phyloP scores from a whole-genome alignment of 1,284 basidiomycete species.

The Ceratobasidium theobromae region DNA sequence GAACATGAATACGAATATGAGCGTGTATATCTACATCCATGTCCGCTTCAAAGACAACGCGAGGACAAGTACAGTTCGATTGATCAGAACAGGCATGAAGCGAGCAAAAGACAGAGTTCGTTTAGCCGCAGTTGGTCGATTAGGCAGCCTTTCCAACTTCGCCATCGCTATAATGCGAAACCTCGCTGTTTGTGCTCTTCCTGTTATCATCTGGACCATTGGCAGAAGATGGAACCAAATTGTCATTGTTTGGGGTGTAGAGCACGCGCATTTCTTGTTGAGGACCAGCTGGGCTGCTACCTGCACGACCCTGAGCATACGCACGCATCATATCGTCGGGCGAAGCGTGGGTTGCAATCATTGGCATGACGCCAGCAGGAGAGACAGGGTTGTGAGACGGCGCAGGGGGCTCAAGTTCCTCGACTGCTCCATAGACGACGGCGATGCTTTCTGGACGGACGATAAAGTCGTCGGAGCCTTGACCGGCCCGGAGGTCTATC shows the following conservation, averaged over 20 bases:
- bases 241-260: slow-evolving; percentile 28
- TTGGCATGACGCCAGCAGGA: slow-evolving; percentile 45
- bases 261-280: slow-evolving; percentile 32
- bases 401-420: slow-evolving; percentile 38
- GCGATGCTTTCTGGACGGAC: slow-evolving; percentile 39
- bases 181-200: slow-evolving; percentile 41
- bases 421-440: slow-evolving; percentile 39
- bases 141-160: slow-evolving; percentile 23
- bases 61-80: not conserved
- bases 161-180: slow-evolving; percentile 25
- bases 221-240: slow-evolving; percentile 16
- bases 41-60: not conserved
- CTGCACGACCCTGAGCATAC: slow-evolving; percentile 50
- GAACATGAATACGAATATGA: not conserved
- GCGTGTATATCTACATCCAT: not conserved
- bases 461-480: slow-evolving; percentile 42
- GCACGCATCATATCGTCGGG: slow-evolving; percentile 75
- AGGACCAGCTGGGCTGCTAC: slow-evolving; percentile 12
- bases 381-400: slow-evolving; percentile 40
- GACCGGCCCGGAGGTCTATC: slow-evolving; percentile 33
- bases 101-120: not conserved
- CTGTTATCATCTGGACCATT: slow-evolving; percentile 34
- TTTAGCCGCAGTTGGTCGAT: not conserved
- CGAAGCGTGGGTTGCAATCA: slow-evolving; percentile 52
- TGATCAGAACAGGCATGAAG: not conserved